Conservation (phyloP, 1,284 basidiomycete species). For the Irpex sp. region DNA sequence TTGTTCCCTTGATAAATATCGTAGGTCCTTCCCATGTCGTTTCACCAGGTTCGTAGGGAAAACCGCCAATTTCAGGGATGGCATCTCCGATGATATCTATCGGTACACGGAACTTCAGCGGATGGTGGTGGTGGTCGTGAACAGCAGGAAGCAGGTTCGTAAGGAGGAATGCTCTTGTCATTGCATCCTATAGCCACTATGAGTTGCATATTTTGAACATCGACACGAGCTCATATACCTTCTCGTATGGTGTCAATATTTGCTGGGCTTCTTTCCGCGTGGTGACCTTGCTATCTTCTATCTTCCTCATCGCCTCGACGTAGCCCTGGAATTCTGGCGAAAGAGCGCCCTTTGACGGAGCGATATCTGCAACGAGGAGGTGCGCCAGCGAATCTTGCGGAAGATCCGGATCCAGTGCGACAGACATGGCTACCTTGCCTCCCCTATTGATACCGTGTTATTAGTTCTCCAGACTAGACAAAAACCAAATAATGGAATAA, state of each 20-base stretch:
- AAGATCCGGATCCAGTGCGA: slow-evolving; percentile 59
- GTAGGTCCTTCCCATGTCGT: slow-evolving; percentile 57
- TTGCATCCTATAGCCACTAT: slow-evolving; percentile 38
- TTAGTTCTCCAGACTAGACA: too few species aligned
- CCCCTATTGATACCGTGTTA: slow-evolving; percentile 49
- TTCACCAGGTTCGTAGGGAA: slow-evolving; percentile 66
- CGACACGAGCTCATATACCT: slow-evolving; percentile 32
- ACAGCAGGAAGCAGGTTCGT: slow-evolving; percentile 64
- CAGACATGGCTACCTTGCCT: slow-evolving; percentile 82
- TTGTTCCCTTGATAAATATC: slow-evolving; percentile 77
- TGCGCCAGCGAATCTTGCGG: slow-evolving; percentile 47
- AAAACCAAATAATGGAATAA: slow-evolving; percentile 6
- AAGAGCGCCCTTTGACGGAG: slow-evolving; percentile 61
- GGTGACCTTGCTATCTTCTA: slow-evolving; percentile 51
- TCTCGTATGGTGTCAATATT: slow-evolving; percentile 60
- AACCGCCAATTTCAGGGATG: slow-evolving; percentile 68
- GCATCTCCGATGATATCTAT: slow-evolving; percentile 60
- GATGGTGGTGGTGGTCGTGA: slow-evolving; percentile 22
- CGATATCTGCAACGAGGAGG: slow-evolving; percentile 81
- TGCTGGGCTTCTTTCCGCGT: slow-evolving; percentile 64
- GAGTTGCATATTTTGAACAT: neutral
- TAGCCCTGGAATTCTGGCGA: slow-evolving; percentile 68
- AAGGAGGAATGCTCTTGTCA: slow-evolving; percentile 74
- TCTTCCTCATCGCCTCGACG: slow-evolving; percentile 65
- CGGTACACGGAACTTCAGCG: slow-evolving; percentile 70